These are phyloP conservation scores for Dactylellina haptotyla DNA, from an alignment of 2,329 filamentous ascomycete species.

Conservation along the genomic window DNA sequence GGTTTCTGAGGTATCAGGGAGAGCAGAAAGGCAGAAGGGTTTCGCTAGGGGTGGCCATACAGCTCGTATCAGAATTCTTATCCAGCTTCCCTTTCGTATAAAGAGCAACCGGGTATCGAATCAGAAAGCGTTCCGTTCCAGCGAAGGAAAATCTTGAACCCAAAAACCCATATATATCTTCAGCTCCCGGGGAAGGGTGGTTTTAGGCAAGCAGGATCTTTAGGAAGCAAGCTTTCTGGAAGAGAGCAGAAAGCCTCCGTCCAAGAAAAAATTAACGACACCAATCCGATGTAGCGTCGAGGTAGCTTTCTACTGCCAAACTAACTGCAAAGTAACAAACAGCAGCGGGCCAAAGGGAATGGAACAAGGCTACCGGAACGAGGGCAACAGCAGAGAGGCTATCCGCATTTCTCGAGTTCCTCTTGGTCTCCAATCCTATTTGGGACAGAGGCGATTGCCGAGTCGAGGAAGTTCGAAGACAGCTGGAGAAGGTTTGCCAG, in stretches of 20 bases:
- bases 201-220: background rate
- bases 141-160: background rate
- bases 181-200: background rate
- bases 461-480: slow-evolving; percentile 54
- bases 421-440: slow-evolving; percentile 36
- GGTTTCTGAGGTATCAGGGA: too few species aligned
- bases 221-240: background rate
- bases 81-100: slow-evolving; percentile 33
- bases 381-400: too few species aligned
- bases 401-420: background rate
- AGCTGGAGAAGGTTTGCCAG: slow-evolving; percentile 52
- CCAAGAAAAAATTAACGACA: too few species aligned
- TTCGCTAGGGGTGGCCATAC: slow-evolving; percentile 10
- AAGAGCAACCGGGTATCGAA: background rate
- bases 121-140: slow-evolving; percentile 27
- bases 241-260: slow-evolving; percentile 14
- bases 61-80: slow-evolving; percentile 29
- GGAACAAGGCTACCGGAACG: slow-evolving; percentile 14
- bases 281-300: too few species aligned
- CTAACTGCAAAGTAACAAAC: background rate
- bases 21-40: background rate
- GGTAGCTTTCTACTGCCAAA: too few species aligned
- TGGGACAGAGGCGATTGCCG: slow-evolving; percentile 51
- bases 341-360: too few species aligned
- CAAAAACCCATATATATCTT: background rate